phyloP scores from a whole-genome alignment of 2,329 filamentous ascomycete species.

The Penicillium olsonii region DNA sequence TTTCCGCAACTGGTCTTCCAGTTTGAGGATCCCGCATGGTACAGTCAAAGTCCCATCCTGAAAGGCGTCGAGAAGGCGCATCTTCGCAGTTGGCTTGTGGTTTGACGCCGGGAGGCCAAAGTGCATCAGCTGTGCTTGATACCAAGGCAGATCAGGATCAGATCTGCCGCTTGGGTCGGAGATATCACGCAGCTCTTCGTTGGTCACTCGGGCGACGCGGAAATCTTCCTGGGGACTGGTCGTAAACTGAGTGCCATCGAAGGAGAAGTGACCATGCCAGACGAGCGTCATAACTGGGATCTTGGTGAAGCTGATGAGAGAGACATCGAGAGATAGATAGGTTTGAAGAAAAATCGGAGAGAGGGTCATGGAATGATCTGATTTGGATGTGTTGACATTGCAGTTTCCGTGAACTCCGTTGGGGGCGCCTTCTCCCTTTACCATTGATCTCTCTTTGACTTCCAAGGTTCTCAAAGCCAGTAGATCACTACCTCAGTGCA shows the following conservation, averaged over 20 bases:
- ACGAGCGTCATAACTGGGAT: slow-evolving; percentile 21
- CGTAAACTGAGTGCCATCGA: slow-evolving; percentile 47
- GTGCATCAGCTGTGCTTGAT: slow-evolving; percentile 63
- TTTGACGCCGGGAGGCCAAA: slow-evolving; percentile 61
- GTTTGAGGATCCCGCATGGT: slow-evolving; percentile 49
- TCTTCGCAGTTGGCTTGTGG: slow-evolving; percentile 60
- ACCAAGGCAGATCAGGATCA: slow-evolving; percentile 62
- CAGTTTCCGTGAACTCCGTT: no score
- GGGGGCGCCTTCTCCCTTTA: no score
- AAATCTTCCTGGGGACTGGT: slow-evolving; percentile 35
- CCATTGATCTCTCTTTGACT: no score
- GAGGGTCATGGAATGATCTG: no score
- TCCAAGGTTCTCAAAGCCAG: no score
- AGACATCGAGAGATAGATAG: not conserved
- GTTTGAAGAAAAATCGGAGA: not conserved
- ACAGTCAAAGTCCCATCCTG: slow-evolving; percentile 52
- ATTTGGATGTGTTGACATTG: no score
- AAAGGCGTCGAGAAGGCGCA: slow-evolving; percentile 60
- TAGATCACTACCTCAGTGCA: no score
- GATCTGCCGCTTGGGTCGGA: slow-evolving; percentile 24
- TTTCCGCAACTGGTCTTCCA: slow-evolving; percentile 60
- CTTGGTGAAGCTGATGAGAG: not conserved
- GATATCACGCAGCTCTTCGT: slow-evolving; percentile 44
- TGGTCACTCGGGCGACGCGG: slow-evolving; percentile 50
- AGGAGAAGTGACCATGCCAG: slow-evolving; percentile 46